These are phyloP conservation scores for Corynespora cassiicola DNA, from an alignment of 2,329 filamentous ascomycete genomes.

Conservation along the genomic window DNA sequence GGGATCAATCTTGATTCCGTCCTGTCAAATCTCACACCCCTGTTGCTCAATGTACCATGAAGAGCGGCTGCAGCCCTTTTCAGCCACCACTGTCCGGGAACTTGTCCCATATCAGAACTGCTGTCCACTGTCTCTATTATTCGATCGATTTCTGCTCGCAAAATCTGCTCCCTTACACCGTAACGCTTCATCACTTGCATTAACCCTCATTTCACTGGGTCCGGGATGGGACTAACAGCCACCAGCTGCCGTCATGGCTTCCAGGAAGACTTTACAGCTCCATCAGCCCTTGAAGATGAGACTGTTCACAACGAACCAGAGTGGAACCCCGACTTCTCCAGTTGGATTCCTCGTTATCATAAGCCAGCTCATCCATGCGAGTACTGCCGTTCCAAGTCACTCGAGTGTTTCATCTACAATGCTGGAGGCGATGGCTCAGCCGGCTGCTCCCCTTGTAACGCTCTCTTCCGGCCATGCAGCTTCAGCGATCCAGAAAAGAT, in stretches of 20 bases:
- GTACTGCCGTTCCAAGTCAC: slow-evolving; percentile 54
- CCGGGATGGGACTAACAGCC: too few relatives aligned
- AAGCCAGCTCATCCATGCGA: slow-evolving; percentile 55
- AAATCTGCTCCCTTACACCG: not conserved
- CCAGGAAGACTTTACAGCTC: slow-evolving; percentile 14
- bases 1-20: too few relatives aligned
- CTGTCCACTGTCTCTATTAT: too few relatives aligned
- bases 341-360: slow-evolving; percentile 55
- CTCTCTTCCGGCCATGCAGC: slow-evolving; percentile 57
- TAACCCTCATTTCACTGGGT: too few relatives aligned
- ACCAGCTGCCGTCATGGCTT: too few relatives aligned
- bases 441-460: slow-evolving; percentile 54
- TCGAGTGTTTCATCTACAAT: slow-evolving; percentile 55
- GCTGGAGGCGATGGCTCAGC: slow-evolving; percentile 45
- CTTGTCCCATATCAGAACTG: too few relatives aligned
- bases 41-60: too few relatives aligned
- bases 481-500: slow-evolving; percentile 47
- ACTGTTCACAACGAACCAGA: slow-evolving; percentile 17
- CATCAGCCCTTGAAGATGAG: slow-evolving; percentile 11
- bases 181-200: too few relatives aligned
- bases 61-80: too few relatives aligned
- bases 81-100: too few relatives aligned
- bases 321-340: slow-evolving; percentile 52
- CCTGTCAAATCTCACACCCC: too few relatives aligned
- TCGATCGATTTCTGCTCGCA: too few relatives aligned